Evolutionary conservation across 495 filamentous ascomycete genomes (phyloP).

Genomic region (Hyaloscypha hepaticicola): DNA sequence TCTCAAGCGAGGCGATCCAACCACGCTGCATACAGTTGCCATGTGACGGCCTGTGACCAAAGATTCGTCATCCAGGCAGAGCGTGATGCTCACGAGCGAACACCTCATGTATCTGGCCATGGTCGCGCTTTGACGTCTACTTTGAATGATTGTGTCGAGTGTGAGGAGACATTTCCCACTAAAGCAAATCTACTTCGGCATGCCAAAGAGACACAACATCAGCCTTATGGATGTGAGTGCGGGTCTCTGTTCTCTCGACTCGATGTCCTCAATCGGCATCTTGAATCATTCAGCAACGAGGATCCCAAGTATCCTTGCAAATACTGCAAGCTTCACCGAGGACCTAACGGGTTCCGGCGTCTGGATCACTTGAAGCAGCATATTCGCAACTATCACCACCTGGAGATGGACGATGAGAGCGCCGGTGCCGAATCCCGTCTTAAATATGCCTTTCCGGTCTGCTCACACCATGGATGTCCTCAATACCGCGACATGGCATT

Average conservation of each 20-base stretch:
- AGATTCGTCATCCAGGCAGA: not conserved
- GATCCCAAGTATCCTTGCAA: slow-evolving; percentile 29
- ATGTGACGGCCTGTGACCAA: not conserved
- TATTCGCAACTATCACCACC: slow-evolving; percentile 38
- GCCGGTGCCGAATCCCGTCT: not conserved
- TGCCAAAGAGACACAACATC: slow-evolving; percentile 18
- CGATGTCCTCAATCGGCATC: slow-evolving; percentile 36
- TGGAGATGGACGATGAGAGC: slow-evolving; percentile 11
- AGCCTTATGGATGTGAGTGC: slow-evolving; percentile 28
- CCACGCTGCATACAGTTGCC: not conserved
- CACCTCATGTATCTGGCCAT: not conserved
- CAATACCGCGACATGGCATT: slow-evolving; percentile 5
- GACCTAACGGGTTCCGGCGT: slow-evolving; percentile 38
- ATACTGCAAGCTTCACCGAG: slow-evolving; percentile 37
- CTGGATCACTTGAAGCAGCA: slow-evolving; percentile 41
- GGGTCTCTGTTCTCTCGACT: slow-evolving; percentile 31
- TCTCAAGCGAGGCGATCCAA: not conserved
- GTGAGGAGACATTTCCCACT: slow-evolving; percentile 12
- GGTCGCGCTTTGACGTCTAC: not conserved
- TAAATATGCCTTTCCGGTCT: slow-evolving; percentile 7
- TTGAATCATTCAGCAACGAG: slow-evolving; percentile 21
- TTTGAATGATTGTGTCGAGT: slow-evolving; percentile 26
- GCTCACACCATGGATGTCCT: not conserved
- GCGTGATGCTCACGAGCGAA: not conserved
- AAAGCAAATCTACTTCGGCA: slow-evolving; percentile 6